These are phyloP conservation scores for Pelomyxa schiedti DNA, from an alignment of 78 protist species.

Conservation along the genomic window DNA sequence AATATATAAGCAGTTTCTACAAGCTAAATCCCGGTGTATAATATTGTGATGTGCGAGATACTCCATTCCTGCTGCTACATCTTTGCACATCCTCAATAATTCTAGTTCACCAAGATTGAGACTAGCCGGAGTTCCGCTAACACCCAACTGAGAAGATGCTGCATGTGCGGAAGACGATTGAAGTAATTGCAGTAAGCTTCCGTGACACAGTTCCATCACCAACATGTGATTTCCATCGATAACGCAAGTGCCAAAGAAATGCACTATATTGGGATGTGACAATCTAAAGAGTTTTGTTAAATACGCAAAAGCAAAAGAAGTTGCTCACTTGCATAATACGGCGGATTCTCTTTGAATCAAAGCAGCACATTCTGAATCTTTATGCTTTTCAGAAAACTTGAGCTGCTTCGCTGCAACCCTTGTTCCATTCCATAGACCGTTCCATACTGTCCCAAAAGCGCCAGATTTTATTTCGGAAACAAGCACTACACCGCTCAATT, in stretches of 20 bases:
- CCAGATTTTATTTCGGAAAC: not conserved
- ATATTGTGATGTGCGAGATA: not conserved
- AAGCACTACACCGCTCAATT: not conserved
- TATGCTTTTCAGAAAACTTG: too few relatives aligned
- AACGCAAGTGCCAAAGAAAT: not conserved
- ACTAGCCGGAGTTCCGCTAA: too few relatives aligned
- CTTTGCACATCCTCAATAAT: not conserved
- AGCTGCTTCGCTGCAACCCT: not conserved
- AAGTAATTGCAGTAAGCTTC: not conserved
- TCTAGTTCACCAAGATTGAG: too few relatives aligned
- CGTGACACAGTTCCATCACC: not conserved
- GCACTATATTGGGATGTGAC: not conserved
- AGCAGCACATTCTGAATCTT: not conserved
- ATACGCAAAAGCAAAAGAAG: too few relatives aligned
- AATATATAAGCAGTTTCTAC: not conserved
- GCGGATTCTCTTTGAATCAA: not conserved
- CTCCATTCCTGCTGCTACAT: not conserved
- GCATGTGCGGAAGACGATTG: not conserved
- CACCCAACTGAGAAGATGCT: not conserved
- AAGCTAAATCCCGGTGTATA: not conserved
- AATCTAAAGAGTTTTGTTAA: not conserved
- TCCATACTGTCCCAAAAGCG: not conserved
- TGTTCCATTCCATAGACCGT: not conserved
- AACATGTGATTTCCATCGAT: not conserved
- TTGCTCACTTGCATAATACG: too few relatives aligned